Evolutionary conservation across 768 basidiomycete species (phyloP).

Genomic region (Kwoniella botswanensis): DNA sequence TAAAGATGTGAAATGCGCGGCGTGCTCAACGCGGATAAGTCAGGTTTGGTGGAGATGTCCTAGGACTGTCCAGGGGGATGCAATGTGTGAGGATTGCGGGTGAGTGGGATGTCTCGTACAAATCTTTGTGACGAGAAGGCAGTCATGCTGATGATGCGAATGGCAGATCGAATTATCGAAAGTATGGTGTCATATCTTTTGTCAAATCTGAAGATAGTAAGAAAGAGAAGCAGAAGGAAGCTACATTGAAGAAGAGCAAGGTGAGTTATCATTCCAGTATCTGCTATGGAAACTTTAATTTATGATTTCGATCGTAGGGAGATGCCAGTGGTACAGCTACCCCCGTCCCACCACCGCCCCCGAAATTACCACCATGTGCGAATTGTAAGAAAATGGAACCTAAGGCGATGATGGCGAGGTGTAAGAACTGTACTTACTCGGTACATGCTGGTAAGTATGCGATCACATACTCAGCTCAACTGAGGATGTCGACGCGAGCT

Average conservation of each 20-base stretch:
- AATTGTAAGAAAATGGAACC: conserved; percentile 78
- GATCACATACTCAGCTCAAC: neutral
- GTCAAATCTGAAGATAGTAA: conserved; percentile 58
- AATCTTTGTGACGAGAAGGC: too few species aligned
- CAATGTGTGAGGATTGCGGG: conserved; percentile 86
- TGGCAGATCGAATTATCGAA: conserved; percentile 74
- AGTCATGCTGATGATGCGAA: too few species aligned
- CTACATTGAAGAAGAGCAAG: conserved; percentile 64
- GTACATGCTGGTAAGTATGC: conserved; percentile 72
- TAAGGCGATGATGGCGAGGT: conserved; percentile 76
- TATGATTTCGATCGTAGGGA: conserved; percentile 27
- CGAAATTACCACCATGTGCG: conserved; percentile 64
- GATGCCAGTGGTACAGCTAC: conserved; percentile 68
- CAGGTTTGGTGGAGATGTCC: conserved; percentile 90
- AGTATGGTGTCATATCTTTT: conserved; percentile 77
- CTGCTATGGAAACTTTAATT: too few species aligned
- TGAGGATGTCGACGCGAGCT: neutral
- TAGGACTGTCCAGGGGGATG: conserved; percentile 74
- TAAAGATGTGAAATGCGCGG: conserved; percentile 67
- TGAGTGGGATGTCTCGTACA: conserved; percentile 42
- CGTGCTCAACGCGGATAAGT: conserved; percentile 81
- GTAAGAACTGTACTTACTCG: conserved; percentile 76
- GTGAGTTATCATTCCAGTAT: too few species aligned
- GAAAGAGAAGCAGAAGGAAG: conserved; percentile 65
- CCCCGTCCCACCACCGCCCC: conserved; percentile 59